These are phyloP conservation scores for Astrothelium macrocarpum DNA, from an alignment of 495 filamentous ascomycete genomes.

Conservation along the genomic window DNA sequence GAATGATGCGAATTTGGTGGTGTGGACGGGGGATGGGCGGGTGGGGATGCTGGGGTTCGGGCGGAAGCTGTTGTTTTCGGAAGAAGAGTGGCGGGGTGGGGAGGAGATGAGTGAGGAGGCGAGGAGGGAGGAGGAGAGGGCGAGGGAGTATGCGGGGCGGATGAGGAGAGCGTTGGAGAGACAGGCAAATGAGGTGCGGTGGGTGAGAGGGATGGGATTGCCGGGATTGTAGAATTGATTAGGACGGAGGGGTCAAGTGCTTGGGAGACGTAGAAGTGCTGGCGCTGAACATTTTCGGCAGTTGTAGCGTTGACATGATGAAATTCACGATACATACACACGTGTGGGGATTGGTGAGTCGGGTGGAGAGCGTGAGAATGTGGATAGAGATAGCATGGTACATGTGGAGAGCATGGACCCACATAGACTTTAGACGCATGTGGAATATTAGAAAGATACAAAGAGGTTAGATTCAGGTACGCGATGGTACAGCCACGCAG, in stretches of 20 bases:
- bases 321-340: too few species aligned
- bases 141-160: slow-evolving; percentile 50
- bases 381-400: background rate
- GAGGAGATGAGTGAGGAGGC: slow-evolving; percentile 32
- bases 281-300: too few species aligned
- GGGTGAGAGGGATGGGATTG: slow-evolving; percentile 60
- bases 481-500: too few species aligned
- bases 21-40: slow-evolving; percentile 35
- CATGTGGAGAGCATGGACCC: background rate
- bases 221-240: background rate
- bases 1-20: slow-evolving; percentile 26
- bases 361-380: too few species aligned
- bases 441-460: background rate
- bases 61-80: slow-evolving; percentile 10
- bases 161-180: slow-evolving; percentile 68
- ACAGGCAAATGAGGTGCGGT: slow-evolving; percentile 76
- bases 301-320: too few species aligned
- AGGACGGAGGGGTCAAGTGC: background rate
- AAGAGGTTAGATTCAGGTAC: too few species aligned
- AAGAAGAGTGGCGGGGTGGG: slow-evolving; percentile 14
- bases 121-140: slow-evolving; percentile 34
- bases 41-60: slow-evolving; percentile 32
- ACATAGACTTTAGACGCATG: background rate
- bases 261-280: too few species aligned
- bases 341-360: too few species aligned